phyloP scores from a whole-genome alignment of 1,139 yeast species.

The Protomyces macrosporus region DNA sequence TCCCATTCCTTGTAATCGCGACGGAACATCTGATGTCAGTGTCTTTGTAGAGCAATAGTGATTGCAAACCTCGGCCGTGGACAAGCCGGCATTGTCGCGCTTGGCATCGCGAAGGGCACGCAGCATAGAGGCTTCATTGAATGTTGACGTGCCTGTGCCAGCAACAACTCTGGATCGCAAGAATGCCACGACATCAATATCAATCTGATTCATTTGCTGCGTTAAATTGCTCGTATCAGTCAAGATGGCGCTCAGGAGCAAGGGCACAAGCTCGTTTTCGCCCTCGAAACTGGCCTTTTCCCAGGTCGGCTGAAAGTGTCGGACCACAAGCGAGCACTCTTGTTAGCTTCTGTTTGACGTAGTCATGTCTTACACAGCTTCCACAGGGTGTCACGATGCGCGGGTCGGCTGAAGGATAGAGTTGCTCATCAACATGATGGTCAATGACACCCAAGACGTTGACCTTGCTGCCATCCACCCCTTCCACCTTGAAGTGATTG shows the following conservation, averaged over 20 bases:
- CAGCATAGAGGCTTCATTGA: constrained; percentile 36
- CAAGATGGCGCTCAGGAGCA: constrained; percentile 1
- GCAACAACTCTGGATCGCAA: constrained; percentile 38
- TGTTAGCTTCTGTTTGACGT: background rate
- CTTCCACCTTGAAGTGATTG: constrained; percentile 59
- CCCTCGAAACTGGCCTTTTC: background rate
- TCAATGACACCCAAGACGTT: constrained; percentile 64
- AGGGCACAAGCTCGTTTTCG: background rate
- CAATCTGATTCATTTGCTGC: constrained; percentile 52
- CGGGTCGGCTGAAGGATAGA: constrained; percentile 46
- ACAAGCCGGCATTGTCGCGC: constrained; percentile 42
- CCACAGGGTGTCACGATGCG: constrained; percentile 60
- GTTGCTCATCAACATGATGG: constrained; percentile 74
- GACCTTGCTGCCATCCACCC: constrained; percentile 33
- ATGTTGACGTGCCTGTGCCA: background rate
- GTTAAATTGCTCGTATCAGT: constrained; percentile 31
- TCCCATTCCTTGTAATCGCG: constrained; percentile 80
- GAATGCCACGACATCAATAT: constrained; percentile 44
- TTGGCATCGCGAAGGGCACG: constrained; percentile 51
- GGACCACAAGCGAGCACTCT: background rate
- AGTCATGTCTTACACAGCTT: constrained; percentile 48
- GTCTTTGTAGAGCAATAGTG: constrained; percentile 48
- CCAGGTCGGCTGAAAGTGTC: background rate
- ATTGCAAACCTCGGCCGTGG: constrained; percentile 23
- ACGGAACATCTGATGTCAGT: constrained; percentile 55